Conservation (phyloP, 768 basidiomycete species). For the Leccinellum rugosiceps region DNA sequence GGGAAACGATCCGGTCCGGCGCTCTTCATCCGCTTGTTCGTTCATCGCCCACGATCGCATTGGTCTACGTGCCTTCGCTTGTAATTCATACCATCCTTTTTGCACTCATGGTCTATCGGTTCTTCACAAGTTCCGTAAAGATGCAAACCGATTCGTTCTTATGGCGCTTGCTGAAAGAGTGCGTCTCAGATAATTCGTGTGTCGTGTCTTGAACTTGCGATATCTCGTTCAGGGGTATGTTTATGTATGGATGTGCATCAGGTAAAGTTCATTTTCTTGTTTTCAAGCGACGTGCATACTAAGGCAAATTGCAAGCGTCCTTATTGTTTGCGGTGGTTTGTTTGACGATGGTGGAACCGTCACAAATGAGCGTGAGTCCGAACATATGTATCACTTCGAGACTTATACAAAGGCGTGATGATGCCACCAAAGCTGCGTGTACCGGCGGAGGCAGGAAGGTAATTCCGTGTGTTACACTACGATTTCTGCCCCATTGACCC, state of each 20-base stretch:
- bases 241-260: constrained; percentile 10
- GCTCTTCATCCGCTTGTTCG: background rate
- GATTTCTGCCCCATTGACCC: background rate
- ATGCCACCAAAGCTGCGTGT: background rate
- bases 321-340: constrained; percentile 2
- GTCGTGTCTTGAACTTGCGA: background rate
- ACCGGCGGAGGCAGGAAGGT: constrained; percentile 3
- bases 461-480: background rate
- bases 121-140: constrained; percentile 9
- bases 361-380: constrained; percentile 1
- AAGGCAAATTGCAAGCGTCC: background rate
- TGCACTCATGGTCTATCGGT: constrained; percentile 10
- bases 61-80: constrained; percentile 15
- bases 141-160: constrained; percentile 8
- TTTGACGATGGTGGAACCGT: constrained; percentile 10
- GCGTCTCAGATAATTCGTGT: background rate
- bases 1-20: background rate
- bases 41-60: background rate
- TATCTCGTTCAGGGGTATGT: constrained; percentile 7
- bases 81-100: constrained; percentile 16
- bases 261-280: background rate
- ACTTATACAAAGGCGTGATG: background rate
- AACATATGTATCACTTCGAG: background rate
- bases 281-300: background rate
- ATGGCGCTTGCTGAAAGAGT: constrained; percentile 20